Base-by-base conservation (phyloP, 306 rosid species). In the Luffa acutangula region DNA sequence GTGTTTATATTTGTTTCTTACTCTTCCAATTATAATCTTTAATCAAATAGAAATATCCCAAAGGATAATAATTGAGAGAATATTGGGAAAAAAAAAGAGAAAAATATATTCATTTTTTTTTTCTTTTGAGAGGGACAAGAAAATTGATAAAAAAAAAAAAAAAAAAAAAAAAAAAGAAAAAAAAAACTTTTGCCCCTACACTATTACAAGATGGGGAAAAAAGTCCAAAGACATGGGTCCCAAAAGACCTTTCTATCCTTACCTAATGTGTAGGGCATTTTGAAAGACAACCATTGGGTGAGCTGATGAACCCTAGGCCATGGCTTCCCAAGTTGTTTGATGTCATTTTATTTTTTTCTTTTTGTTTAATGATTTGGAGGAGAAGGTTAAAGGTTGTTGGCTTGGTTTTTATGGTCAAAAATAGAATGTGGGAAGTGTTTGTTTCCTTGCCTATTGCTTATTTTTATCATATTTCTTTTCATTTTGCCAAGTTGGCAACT, bases 1-100 rank as follows among this genome's bases (percentile, higher is more conserved):
- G 77, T 72, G 77, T 72, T 48, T 72, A 12, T 48, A 13, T 72
- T 72, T 48, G 77, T 72, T 72, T 72, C 77, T 25, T 72, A 72
- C 77, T 49, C 76, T 45, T 20, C 8, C 3, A 45, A 48, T 11
- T 48, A 72, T 13, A 11, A 72, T 72, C 7, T 11, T 45, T 48
- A 25, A 48, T 13, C 20, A 48, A 45, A 2, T 46, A 46, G 14
- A 25, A 43, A 14, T 72, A 43, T 20, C 17, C 9, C 3, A 69
- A 46, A 21, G 4, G 57, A 71, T 25, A 20, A 71, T 5, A 20
- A 21, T 71, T 9, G 5, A 45, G n/a, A 71, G 57, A 20, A 21
- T 17, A 39, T 66, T 66, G 33, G 45, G 0, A 20, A 62, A 65
- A 6, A 1, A 62, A 31, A 25, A 25, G 0, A 25, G 0, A 25